Evolutionary conservation across 805 yeast genomes (phyloP), one percentile per base, ranked within the genome.

Genomic region (Komagataella populi): DNA sequence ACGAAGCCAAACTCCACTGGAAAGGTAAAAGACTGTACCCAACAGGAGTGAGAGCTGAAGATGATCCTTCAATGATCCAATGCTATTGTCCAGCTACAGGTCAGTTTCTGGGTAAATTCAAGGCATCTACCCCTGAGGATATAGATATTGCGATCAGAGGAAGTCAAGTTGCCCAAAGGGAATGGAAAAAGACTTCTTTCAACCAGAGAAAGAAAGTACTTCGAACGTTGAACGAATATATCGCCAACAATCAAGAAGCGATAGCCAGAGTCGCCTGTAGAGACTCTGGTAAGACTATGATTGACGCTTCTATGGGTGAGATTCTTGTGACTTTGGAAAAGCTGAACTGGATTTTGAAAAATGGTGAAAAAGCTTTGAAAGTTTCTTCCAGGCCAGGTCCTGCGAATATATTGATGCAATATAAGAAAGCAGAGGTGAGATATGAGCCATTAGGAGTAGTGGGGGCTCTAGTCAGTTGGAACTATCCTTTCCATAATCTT

Each of bases 71-170:
- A 18, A 71, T 67, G 56, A 86, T 91, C 55, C 90, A 87, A 61
- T 80, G 90, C 54, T 84, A 87, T 64, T 91, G 99, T 68, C 99
- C 99, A 3, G 96, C 98, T 0, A 93, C 98, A 0, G 95, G 96
- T 39, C 96, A 88, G 66, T 81, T 70, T 55, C 70, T 91, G 56
- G 98, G 96, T 1, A 73, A 81, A 20, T 83, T 81, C 58, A 69
- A 73, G 49, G 81, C 87, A 1, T 77, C 80, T 52, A 68, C 83
- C n/a, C 72, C 70, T 48, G 75, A 73, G 3, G 93, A 88, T 48
- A 85, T 93, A 64, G 91, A 91, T 62, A 57, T 59, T 5, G 74
- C 80, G 52, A 79, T 93, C 17, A 56, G 57, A n/a, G 56, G 58
- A 14, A 81, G 88, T 2, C 65, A 66, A 39, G 55, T 54, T 2